These are phyloP conservation scores for Phytomonas sp. DNA, from an alignment of 208 protist species.

Conservation along the genomic window DNA sequence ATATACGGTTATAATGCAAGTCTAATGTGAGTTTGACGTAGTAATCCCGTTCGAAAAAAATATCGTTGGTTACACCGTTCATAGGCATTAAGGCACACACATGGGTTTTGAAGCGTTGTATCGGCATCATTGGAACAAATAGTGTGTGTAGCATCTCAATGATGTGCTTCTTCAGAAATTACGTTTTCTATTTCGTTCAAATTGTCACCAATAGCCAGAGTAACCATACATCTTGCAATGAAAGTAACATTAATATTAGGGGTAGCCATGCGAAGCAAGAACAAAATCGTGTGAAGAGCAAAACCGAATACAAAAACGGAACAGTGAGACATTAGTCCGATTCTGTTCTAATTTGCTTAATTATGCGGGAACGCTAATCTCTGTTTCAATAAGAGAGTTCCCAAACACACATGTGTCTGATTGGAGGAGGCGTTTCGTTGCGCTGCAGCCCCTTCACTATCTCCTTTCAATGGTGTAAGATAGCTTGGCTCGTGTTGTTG, in stretches of 20 bases:
- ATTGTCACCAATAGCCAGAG: conserved; percentile 91
- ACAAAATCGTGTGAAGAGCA: conserved; percentile 64
- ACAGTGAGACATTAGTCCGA: conserved; percentile 19
- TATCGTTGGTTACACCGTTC: conserved; percentile 26
- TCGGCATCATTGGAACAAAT: conserved; percentile 78
- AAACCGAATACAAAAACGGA: conserved; percentile 22
- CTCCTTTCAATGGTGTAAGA: background rate
- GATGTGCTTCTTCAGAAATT: conserved; percentile 88
- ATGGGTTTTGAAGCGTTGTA: conserved; percentile 24
- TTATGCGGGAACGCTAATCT: background rate
- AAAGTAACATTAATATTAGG: conserved; percentile 93
- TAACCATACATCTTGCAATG: conserved; percentile 79
- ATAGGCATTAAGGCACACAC: conserved; percentile 26
- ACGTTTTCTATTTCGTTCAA: conserved; percentile 90
- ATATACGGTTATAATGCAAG: conserved; percentile 83
- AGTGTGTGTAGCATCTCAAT: conserved; percentile 84
- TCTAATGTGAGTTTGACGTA: conserved; percentile 90
- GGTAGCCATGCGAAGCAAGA: conserved; percentile 83
- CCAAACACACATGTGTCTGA: background rate
- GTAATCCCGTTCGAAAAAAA: conserved; percentile 15
- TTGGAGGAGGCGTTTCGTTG: background rate
- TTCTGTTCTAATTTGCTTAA: background rate
- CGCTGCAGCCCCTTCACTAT: background rate
- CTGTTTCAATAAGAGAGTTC: background rate
- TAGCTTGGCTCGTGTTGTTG: background rate